These are phyloP conservation scores for Alternaria infectoria DNA, from an alignment of 2,329 filamentous ascomycete species.

Conservation along the genomic window DNA sequence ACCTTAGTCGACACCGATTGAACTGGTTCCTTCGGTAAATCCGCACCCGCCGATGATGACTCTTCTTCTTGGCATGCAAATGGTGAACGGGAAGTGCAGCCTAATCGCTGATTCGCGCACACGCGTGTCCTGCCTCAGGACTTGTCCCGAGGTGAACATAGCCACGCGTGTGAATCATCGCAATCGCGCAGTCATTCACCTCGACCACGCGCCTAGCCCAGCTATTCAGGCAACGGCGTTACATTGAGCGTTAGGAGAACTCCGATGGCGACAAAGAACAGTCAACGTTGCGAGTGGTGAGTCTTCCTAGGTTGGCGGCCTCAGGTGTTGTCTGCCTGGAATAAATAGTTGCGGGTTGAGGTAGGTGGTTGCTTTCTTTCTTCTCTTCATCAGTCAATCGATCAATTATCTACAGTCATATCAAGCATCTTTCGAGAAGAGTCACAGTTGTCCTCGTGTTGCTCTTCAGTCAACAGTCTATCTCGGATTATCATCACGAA, in stretches of 20 bases:
- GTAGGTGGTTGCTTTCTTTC: constrained; percentile 16
- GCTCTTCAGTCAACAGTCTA: constrained; percentile 23
- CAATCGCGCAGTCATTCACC: constrained; percentile 32
- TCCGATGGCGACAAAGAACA: constrained; percentile 26
- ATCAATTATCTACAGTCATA: constrained; percentile 24
- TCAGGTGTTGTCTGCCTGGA: constrained; percentile 42
- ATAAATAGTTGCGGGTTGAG: constrained; percentile 31
- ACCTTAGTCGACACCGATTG: constrained; percentile 17
- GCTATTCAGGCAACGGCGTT: constrained; percentile 36
- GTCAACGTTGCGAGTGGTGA: constrained; percentile 19
- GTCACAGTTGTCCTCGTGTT: constrained; percentile 15
- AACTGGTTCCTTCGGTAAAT: constrained; percentile 24
- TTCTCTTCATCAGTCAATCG: constrained; percentile 11
- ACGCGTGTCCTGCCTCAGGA: constrained; percentile 31
- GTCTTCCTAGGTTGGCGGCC: constrained; percentile 29
- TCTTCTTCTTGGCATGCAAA: constrained; percentile 19
- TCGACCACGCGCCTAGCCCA: constrained; percentile 16
- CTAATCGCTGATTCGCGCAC: constrained; percentile 26
- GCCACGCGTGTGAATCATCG: constrained; percentile 42
- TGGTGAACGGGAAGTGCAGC: constrained; percentile 19
- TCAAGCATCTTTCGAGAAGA: constrained; percentile 4
- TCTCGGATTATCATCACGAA: neutral
- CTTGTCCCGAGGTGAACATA: constrained; percentile 22
- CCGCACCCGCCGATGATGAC: constrained; percentile 26
- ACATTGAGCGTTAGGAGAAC: constrained; percentile 27